Evolutionary conservation across 2,329 filamentous ascomycete genomes (phyloP), one percentile per base, ranked within the genome.

Genomic region (Mycosphaerella arachidis): DNA sequence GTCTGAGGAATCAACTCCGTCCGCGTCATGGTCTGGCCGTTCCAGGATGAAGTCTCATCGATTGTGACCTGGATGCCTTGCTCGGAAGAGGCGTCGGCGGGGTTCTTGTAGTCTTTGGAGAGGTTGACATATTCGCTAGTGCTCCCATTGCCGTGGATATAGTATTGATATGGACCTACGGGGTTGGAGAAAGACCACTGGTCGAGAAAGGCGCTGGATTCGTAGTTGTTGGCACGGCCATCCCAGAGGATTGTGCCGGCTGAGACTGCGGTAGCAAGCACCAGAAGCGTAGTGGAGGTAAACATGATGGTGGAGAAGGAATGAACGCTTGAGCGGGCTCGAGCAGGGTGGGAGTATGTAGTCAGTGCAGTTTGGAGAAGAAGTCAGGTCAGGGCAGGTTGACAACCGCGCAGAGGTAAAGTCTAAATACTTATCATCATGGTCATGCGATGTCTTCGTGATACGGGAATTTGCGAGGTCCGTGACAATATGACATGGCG

Each of bases 1-100:
- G 86, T 89, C 75, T 89, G 85, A 8, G 88, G 87, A 65, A 91
- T 91, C 61, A 91, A 77, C 75, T 91, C 88, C 0, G 86, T 90
- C 55, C 88, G 82, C 71, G 86, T 84, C 88, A 90, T 90, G 52
- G 74, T 83, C 71, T 89, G 86, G 24, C 84, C 85, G 73, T 90
- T 86, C 87, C 87, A 91, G 72, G 84, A 88, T 1, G 87, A 81
- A 0, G 83, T 86, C 67, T 74, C 72, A 67, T 80, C 80, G 63
- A 91, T 86, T 4, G 85, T 88, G 73, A 91, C 84, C 71, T 87
- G 87, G 66, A 83, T 84, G 18, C 88, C 88, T 73, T 89, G 83
- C 37, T 77, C 81, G 53, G 84, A 86, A 53, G 77, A 78, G 0
- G 77, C 78, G 72, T 90, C 87, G 66, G 81, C 82, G 0, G 86